Evolutionary conservation across 2,329 filamentous ascomycete genomes (phyloP).

Genomic region (Colletotrichum sp.): DNA sequence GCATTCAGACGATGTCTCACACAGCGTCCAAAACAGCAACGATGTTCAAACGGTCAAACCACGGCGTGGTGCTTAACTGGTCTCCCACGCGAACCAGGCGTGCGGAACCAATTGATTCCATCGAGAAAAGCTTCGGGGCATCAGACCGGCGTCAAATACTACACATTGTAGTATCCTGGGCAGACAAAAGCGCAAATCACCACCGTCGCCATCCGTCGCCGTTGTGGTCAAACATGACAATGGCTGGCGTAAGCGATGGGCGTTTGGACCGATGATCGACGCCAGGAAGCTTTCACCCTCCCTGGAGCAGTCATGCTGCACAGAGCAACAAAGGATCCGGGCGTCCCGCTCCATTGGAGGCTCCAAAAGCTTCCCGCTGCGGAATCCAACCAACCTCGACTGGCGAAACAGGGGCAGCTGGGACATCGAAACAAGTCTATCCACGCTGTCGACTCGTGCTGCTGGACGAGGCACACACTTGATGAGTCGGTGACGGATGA

Average conservation of each 20-base stretch:
- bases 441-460: not conserved
- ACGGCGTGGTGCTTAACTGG: not conserved
- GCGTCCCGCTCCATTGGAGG: not conserved
- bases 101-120: not conserved
- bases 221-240: not conserved
- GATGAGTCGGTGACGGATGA: not conserved
- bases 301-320: not conserved
- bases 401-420: not conserved
- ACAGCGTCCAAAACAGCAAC: slow-evolving; percentile 2
- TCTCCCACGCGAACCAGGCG: slow-evolving; percentile 2
- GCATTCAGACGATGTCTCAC: slow-evolving; percentile 15
- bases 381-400: not conserved
- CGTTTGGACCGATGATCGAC: slow-evolving; percentile 10
- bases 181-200: not conserved
- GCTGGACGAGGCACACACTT: not conserved
- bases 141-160: not conserved
- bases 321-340: slow-evolving; percentile 9
- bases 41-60: slow-evolving; percentile 1
- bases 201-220: not conserved
- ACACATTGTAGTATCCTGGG: not conserved
- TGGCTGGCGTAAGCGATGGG: not conserved
- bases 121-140: not conserved
- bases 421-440: not conserved
- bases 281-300: not conserved
- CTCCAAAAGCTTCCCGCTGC: not conserved